Conservation (phyloP, 148 eudicot species). For the Vaccinium corymbosum region DNA sequence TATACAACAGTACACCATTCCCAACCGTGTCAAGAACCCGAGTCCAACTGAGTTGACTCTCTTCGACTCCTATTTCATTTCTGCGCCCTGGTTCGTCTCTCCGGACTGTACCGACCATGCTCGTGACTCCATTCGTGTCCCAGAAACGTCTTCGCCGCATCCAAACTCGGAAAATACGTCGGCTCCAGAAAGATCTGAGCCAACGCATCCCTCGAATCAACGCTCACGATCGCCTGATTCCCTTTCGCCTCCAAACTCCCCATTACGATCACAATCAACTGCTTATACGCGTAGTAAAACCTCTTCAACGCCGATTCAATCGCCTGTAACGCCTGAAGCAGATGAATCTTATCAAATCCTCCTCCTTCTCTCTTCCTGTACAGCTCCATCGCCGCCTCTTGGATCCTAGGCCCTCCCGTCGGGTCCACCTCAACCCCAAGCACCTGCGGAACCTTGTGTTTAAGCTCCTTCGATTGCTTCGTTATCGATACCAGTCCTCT, state of each 20-base stretch:
- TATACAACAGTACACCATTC: neutral
- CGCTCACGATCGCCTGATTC: conserved; percentile 20
- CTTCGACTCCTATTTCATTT: neutral
- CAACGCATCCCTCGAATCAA: conserved; percentile 45
- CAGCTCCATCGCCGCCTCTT: conserved; percentile 73
- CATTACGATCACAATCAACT: conserved; percentile 51
- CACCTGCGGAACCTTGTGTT: conserved; percentile 58
- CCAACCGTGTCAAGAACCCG: neutral
- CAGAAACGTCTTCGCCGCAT: conserved; percentile 80
- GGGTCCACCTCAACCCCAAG: conserved; percentile 75
- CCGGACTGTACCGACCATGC: conserved; percentile 10
- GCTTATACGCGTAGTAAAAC: conserved; percentile 63
- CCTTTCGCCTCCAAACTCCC: conserved; percentile 72
- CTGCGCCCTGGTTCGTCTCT: conserved; percentile 3
- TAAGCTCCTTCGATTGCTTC: conserved; percentile 48
- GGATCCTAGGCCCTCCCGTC: conserved; percentile 68
- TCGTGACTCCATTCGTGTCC: conserved; percentile 58
- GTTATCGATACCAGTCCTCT: conserved; percentile 47
- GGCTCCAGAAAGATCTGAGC: conserved; percentile 62
- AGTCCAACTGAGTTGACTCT: neutral
- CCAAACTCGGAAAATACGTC: conserved; percentile 84
- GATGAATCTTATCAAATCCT: conserved; percentile 49
- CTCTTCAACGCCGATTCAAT: conserved; percentile 63
- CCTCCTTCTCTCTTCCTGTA: conserved; percentile 37
- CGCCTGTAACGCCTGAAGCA: conserved; percentile 72